Conservation (phyloP, 768 basidiomycete genomes). For the Xanthoconium stramineum region DNA sequence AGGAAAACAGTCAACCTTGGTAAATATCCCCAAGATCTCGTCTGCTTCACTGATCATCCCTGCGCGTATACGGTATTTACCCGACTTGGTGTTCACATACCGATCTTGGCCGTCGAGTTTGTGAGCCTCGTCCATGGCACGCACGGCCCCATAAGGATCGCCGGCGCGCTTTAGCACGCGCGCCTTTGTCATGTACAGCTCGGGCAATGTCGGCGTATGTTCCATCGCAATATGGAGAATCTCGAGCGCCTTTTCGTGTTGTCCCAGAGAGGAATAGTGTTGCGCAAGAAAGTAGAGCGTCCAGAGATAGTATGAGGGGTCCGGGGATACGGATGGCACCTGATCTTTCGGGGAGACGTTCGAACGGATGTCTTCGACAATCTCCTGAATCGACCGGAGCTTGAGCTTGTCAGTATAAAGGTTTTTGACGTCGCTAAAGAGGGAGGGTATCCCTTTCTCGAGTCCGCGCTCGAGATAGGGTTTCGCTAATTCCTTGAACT, state of each 20-base stretch:
- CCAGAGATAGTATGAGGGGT: slow-evolving; percentile 89
- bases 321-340: slow-evolving; percentile 23
- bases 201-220: slow-evolving; percentile 94
- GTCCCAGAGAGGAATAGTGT: slow-evolving; percentile 68
- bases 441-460: slow-evolving; percentile 83
- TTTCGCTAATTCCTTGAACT: slow-evolving; percentile 62
- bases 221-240: slow-evolving; percentile 62
- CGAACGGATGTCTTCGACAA: slow-evolving; percentile 52
- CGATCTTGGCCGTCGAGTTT: slow-evolving; percentile 90
- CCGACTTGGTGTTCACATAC: slow-evolving; percentile 90
- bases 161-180: slow-evolving; percentile 85
- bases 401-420: slow-evolving; percentile 71
- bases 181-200: slow-evolving; percentile 78
- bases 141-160: slow-evolving; percentile 72
- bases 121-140: slow-evolving; percentile 76
- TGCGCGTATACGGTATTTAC: slow-evolving; percentile 84
- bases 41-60: slow-evolving; percentile 77
- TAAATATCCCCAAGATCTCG: slow-evolving; percentile 79
- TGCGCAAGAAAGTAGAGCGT: slow-evolving; percentile 93
- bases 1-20: slow-evolving; percentile 58
- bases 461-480: slow-evolving; percentile 70
- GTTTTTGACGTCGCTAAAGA: slow-evolving; percentile 89
- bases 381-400: slow-evolving; percentile 62
- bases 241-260: slow-evolving; percentile 47
- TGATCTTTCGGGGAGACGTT: slow-evolving; percentile 36